Conservation (phyloP, 108 stramenopile species). For the Stephanodiscus triporus region DNA sequence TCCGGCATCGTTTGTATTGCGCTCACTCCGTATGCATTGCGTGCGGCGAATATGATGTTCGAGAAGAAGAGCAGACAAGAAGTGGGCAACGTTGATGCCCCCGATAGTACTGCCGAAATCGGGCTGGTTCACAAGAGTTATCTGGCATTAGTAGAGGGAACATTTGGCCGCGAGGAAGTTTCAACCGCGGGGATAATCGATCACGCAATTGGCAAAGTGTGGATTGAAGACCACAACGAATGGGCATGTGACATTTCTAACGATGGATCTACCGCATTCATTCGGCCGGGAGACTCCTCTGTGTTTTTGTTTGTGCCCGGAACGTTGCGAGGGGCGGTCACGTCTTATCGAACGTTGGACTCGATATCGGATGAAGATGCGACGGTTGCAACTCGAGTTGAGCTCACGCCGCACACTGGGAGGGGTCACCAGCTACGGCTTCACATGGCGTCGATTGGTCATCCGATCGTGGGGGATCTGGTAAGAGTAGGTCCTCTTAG, state of each 20-base stretch:
- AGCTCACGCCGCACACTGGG: slow-evolving; percentile 64
- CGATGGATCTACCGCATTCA: slow-evolving; percentile 32
- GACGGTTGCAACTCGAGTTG: slow-evolving; percentile 31
- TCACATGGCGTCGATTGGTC: slow-evolving; percentile 59
- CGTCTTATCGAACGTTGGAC: slow-evolving; percentile 33
- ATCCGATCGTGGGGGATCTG: slow-evolving; percentile 65
- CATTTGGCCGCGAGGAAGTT: slow-evolving; percentile 31
- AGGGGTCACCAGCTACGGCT: slow-evolving; percentile 78
- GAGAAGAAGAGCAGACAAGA: slow-evolving; percentile 38
- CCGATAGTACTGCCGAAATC: slow-evolving; percentile 5
- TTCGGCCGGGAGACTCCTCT: slow-evolving; percentile 16
- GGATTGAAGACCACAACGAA: slow-evolving; percentile 45
- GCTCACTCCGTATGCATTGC: slow-evolving; percentile 52
- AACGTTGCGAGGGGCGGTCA: slow-evolving; percentile 50
- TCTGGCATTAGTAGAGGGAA: slow-evolving; percentile 63
- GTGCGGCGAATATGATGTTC: slow-evolving; percentile 52
- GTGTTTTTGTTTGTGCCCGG: slow-evolving; percentile 34
- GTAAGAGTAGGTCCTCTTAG: neutral
- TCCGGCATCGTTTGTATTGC: slow-evolving; percentile 64
- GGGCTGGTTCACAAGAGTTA: slow-evolving; percentile 53
- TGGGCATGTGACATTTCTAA: slow-evolving; percentile 43
- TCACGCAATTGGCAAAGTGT: slow-evolving; percentile 56
- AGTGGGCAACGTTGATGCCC: neutral
- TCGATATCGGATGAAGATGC: slow-evolving; percentile 4
- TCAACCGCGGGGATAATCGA: slow-evolving; percentile 22